Evolutionary conservation across 2,329 filamentous ascomycete genomes (phyloP).

Genomic region (Colletotrichum lupini): DNA sequence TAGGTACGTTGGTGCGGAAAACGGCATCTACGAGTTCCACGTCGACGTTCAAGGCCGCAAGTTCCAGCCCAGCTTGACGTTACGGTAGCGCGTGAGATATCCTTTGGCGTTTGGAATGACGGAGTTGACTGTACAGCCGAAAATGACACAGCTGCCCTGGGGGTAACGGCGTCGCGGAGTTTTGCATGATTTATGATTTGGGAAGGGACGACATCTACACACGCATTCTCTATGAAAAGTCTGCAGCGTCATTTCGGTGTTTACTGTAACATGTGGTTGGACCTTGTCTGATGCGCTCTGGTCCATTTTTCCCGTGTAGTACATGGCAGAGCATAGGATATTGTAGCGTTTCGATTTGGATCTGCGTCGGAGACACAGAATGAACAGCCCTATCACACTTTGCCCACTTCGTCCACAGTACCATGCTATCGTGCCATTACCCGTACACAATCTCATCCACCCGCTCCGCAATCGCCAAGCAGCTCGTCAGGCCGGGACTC

Average conservation of each 20-base stretch:
- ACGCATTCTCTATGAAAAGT: conserved; percentile 11
- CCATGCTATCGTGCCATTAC: background rate
- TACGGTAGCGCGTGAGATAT: conserved; percentile 51
- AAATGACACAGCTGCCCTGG: background rate
- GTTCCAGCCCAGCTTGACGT: conserved; percentile 64
- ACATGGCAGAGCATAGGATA: background rate
- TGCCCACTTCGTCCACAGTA: background rate
- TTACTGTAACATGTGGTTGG: background rate
- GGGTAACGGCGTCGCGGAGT: conserved; percentile 20
- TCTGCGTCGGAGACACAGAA: conserved; percentile 21
- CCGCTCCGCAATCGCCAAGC: conserved; percentile 84
- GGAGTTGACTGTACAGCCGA: background rate
- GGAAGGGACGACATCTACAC: background rate
- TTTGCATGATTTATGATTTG: background rate
- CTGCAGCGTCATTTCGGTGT: background rate
- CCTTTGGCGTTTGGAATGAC: background rate
- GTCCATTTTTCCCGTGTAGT: background rate
- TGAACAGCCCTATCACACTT: background rate
- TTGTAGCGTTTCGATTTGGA: background rate
- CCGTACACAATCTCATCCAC: conserved; percentile 67
- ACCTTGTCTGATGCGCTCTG: background rate
- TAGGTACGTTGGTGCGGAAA: conserved; percentile 73
- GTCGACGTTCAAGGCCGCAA: conserved; percentile 73
- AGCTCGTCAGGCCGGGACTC: conserved; percentile 90
- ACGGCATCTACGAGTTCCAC: conserved; percentile 80